Conservation (phyloP, 2,329 filamentous ascomycete genomes). For the Aspergillus caelatus region DNA sequence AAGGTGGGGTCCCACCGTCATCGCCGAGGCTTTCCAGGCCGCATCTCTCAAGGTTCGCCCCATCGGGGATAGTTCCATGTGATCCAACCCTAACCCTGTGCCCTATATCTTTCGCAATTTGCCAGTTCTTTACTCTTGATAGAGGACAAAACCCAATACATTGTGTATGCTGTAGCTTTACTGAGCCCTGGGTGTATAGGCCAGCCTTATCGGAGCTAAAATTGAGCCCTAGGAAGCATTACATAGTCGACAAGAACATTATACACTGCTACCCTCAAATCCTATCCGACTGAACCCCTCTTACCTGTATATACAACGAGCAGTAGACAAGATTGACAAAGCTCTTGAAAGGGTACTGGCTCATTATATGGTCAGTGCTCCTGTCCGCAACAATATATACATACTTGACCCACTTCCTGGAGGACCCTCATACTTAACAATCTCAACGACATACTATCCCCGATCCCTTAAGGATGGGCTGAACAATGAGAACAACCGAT, state of each 20-base stretch:
- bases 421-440: not conserved
- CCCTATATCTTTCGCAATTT: not conserved
- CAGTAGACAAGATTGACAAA: too few relatives aligned
- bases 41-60: constrained; percentile 9
- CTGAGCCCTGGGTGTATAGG: not conserved
- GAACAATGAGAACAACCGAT: not conserved
- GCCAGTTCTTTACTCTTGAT: not conserved
- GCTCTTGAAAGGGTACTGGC: too few relatives aligned
- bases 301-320: too few relatives aligned
- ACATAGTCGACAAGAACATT: not conserved
- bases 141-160: not conserved
- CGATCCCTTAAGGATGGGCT: not conserved
- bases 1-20: not conserved
- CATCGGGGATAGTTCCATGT: constrained; percentile 8
- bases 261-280: not conserved
- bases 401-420: not conserved
- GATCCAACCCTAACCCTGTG: not conserved
- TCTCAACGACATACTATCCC: too few relatives aligned
- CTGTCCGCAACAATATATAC: too few relatives aligned
- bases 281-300: not conserved
- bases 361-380: too few relatives aligned
- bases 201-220: not conserved
- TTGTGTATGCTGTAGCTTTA: not conserved
- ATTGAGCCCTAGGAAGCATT: not conserved
- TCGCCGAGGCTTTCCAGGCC: not conserved